Base-by-base conservation (phyloP, 495 filamentous ascomycete species). In the Trichoderma asperelloides region DNA sequence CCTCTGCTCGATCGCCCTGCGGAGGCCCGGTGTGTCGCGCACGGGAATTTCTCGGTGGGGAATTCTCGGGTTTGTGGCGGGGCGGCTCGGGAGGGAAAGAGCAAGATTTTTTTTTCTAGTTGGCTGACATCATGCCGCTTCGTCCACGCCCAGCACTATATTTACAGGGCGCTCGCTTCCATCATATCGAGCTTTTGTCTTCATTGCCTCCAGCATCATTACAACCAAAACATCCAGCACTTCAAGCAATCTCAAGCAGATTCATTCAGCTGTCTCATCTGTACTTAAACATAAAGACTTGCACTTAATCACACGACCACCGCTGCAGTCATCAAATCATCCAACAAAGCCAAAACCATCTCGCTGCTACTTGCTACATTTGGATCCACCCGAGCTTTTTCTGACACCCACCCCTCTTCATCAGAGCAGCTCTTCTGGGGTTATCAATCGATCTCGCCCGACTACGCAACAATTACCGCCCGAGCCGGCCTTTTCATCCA, bases 11-110 rank as follows among this genome's bases (percentile, higher is more conserved):
- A n/a, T 23, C n/a, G 55, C 12, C 27, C 15, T 23, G n/a, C 55
- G 23, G 23, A 28, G 55, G 25, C 25, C 23, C 55, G 55, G 55
- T 13, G n/a, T 37, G 33, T 37, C 27, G 3, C 23, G 27, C 9
- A 60, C 55, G 55, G 55, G 55, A 60, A 60, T 60, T 60, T 60
- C 55, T 60, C 55, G 55, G 55, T 60, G 55, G 55, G 55, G 55
- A 60, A 60, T 60, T 60, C 55, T 60, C 55, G 49, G 55, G 23
- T 30, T 60, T 51, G 55, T 9, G 25, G 55, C 55, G 55, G 55
- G 55, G 55, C 55, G 55, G 55, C 23, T 60, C 55, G 55, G 55
- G 30, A 60, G 55, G 55, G 55, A 27, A 60, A 12, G 9, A 7
- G 55, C 15, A n/a, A 30, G 12, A 15, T 60, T 60, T 60, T 60